Evolutionary conservation across 768 basidiomycete species (phyloP).

Genomic region (Trametes punicea): DNA sequence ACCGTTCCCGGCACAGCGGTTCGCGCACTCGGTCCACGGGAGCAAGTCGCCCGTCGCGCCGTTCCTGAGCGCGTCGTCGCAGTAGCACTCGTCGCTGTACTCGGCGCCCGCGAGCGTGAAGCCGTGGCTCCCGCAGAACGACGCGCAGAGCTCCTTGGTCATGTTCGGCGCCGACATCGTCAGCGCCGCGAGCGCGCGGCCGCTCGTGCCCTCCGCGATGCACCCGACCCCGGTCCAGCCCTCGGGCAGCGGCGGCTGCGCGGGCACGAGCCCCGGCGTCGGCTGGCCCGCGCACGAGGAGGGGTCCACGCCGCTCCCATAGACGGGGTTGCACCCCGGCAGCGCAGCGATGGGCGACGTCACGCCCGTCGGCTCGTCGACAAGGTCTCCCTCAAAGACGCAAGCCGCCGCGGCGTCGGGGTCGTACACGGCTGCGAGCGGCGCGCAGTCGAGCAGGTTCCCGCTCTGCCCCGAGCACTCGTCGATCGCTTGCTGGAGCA

Average conservation of each 20-base stretch:
- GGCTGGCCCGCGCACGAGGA: constrained; percentile 5
- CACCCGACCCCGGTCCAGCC: constrained; percentile 25
- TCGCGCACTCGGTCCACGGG: constrained; percentile 20
- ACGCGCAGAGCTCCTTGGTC: constrained; percentile 23
- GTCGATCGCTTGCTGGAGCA: constrained; percentile 25
- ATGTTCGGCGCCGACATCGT: constrained; percentile 21
- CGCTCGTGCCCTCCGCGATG: constrained; percentile 26
- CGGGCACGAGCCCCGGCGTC: constrained; percentile 14
- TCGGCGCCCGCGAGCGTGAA: constrained; percentile 29
- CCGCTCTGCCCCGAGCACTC: constrained; percentile 26
- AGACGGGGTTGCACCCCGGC: constrained; percentile 27
- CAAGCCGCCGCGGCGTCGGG: constrained; percentile 19
- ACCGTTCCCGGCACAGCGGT: constrained; percentile 24
- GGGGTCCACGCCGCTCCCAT: constrained; percentile 8
- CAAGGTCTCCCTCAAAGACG: constrained; percentile 18
- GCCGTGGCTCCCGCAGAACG: constrained; percentile 25
- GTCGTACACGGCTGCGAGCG: constrained; percentile 22
- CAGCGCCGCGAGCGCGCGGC: constrained; percentile 24
- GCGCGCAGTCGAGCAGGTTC: constrained; percentile 24
- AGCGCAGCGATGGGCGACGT: constrained; percentile 18
- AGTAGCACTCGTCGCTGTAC: constrained; percentile 28
- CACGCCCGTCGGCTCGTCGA: constrained; percentile 20
- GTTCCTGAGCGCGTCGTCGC: constrained; percentile 25
- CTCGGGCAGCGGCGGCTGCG: constrained; percentile 12
- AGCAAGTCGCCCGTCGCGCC: constrained; percentile 20